These are phyloP conservation scores for Berberis thunbergii DNA, from an alignment of 164 flowering plant genomes.

Conservation along the genomic window DNA sequence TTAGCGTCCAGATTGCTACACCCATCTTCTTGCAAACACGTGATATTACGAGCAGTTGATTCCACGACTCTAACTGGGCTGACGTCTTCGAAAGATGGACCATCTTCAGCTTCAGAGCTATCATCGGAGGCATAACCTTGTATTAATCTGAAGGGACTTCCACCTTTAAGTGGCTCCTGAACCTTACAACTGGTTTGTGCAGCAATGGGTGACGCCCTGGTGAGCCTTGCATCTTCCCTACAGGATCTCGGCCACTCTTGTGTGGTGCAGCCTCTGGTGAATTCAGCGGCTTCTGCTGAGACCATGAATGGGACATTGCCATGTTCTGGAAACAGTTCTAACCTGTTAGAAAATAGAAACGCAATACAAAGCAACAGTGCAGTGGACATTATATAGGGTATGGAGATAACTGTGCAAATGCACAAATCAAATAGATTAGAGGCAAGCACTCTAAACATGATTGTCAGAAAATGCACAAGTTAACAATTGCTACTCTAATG, in stretches of 20 bases:
- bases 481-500: too few species aligned
- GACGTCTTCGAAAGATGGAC: conserved; percentile 17
- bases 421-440: background rate
- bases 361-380: conserved; percentile 3
- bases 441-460: too few species aligned
- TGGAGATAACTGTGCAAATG: background rate
- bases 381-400: background rate
- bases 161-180: conserved; percentile 17
- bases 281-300: conserved; percentile 8
- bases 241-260: conserved; percentile 4
- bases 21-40: conserved; percentile 10
- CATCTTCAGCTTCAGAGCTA: conserved; percentile 33
- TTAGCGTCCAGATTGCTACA: conserved; percentile 8
- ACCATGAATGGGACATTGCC: background rate
- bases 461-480: too few species aligned
- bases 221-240: conserved; percentile 4
- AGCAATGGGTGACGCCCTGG: conserved; percentile 9
- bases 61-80: conserved; percentile 16
- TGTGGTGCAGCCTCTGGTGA: conserved; percentile 3
- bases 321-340: conserved; percentile 11
- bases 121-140: conserved; percentile 68
- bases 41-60: conserved; percentile 7
- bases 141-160: conserved; percentile 49
- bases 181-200: conserved; percentile 12
- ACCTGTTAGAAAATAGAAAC: conserved; percentile 8